Percentiles rank a stretch among this genome's conserved stretches.
phyloP scores from a whole-genome alignment of 2,329 filamentous ascomycete genomes.

The Arthrobotrys sphaeroides region DNA sequence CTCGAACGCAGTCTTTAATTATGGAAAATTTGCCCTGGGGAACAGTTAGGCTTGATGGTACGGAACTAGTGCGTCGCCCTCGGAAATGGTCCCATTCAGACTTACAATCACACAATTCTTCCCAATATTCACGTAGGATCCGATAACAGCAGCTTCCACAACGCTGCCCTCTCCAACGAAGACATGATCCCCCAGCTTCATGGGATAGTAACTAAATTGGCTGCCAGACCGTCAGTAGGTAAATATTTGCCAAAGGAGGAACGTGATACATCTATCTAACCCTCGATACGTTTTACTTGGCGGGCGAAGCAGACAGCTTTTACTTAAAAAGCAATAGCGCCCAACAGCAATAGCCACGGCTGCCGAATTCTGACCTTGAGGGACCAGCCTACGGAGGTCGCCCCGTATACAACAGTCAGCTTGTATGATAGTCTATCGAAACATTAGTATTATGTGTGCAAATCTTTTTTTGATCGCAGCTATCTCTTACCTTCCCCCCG shows the following conservation, averaged over 20 bases:
- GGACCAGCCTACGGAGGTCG: constrained; percentile 75
- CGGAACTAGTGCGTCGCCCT: not conserved
- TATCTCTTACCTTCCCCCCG: constrained; percentile 72
- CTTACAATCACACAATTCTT: constrained; percentile 72
- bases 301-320: constrained; percentile 80
- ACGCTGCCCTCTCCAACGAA: constrained; percentile 80
- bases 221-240: constrained; percentile 8
- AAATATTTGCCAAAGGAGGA: not conserved
- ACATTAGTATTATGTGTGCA: not conserved
- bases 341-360: constrained; percentile 84
- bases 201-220: constrained; percentile 80
- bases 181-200: constrained; percentile 93
- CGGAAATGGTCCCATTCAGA: not conserved
- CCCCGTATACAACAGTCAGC: constrained; percentile 93
- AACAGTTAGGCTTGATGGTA: not conserved
- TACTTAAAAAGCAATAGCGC: constrained; percentile 87
- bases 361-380: constrained; percentile 61
- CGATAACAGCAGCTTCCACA: constrained; percentile 83
- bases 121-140: constrained; percentile 86
- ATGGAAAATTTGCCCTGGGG: constrained; percentile 68
- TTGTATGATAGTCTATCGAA: constrained; percentile 79
- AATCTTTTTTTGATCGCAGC: not conserved
- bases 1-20: constrained; percentile 89
- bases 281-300: constrained; percentile 85
- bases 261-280: constrained; percentile 26